Evolutionary conservation across 345 rosid genomes (phyloP).

Genomic region (Eucalyptus regnans): DNA sequence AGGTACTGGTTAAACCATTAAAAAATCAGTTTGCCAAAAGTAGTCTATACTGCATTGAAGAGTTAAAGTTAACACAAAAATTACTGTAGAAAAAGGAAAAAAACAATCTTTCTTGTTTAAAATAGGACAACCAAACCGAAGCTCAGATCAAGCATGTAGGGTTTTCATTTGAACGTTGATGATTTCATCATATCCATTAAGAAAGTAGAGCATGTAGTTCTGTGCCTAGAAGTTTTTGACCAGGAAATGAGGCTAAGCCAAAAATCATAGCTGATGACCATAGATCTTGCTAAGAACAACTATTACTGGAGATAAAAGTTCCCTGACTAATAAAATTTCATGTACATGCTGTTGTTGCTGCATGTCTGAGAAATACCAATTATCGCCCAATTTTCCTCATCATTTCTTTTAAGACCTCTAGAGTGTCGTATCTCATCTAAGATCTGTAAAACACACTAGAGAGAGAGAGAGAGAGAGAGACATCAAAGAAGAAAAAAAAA

Average conservation of each 20-base stretch:
- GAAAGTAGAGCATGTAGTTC: background rate
- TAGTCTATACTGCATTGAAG: background rate
- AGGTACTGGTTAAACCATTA: background rate
- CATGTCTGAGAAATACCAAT: background rate
- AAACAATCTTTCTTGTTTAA: background rate
- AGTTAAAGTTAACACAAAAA: background rate
- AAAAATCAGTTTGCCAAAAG: background rate
- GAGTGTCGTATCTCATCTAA: background rate
- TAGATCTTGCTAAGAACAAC: background rate
- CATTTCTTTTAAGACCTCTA: background rate
- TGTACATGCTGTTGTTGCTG: background rate
- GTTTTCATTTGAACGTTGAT: background rate
- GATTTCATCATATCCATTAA: background rate
- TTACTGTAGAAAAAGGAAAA: background rate
- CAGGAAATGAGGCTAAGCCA: background rate
- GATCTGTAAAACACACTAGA: background rate
- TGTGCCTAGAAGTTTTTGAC: background rate
- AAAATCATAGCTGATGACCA: background rate
- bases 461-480: background rate
- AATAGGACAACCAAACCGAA: background rate
- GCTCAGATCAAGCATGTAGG: background rate
- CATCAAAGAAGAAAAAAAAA: background rate
- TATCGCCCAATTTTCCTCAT: background rate
- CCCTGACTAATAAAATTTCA: background rate
- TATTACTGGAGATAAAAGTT: background rate